Percentiles rank a stretch among this genome's conserved stretches.
Evolutionary conservation across 306 rosid genomes (phyloP).

Genomic region (Crataegus laevigata): DNA sequence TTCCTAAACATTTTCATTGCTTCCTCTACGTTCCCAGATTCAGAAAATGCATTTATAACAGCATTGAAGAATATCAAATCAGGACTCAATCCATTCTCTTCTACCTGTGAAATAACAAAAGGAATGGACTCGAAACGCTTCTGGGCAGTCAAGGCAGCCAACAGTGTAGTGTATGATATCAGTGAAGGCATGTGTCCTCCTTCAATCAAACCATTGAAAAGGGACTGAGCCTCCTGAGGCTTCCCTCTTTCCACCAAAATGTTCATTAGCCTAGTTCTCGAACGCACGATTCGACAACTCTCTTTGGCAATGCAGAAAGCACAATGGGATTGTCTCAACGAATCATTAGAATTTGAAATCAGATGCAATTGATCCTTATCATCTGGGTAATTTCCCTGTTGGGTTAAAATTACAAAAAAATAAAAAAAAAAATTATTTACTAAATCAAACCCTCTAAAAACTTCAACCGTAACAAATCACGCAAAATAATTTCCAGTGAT

Average conservation of each 20-base stretch:
- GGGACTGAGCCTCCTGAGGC: conserved; percentile 38
- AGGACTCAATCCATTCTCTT: conserved; percentile 51
- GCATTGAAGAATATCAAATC: conserved; percentile 58
- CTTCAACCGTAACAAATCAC: no score
- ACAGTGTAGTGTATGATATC: conserved; percentile 49
- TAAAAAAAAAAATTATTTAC: neutral
- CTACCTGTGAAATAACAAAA: conserved; percentile 43
- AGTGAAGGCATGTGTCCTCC: conserved; percentile 61
- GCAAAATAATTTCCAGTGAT: neutral
- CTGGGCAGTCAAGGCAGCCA: conserved; percentile 52
- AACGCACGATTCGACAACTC: conserved; percentile 41
- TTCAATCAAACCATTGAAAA: conserved; percentile 42
- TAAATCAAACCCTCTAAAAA: neutral
- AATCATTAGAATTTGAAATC: conserved; percentile 22
- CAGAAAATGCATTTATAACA: conserved; percentile 57
- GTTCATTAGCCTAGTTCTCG: conserved; percentile 55
- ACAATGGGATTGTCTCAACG: conserved; percentile 30
- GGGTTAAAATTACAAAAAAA: neutral
- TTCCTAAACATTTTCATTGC: conserved; percentile 45
- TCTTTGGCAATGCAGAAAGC: conserved; percentile 30
- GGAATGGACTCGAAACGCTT: conserved; percentile 46
- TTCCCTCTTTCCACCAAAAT: conserved; percentile 45
- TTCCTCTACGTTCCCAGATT: conserved; percentile 58
- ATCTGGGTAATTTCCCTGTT: conserved; percentile 30
- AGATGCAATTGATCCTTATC: conserved; percentile 19